These are phyloP conservation scores for Acorus gramineus DNA, from an alignment of 106 monocot genomes.

Conservation along the genomic window DNA sequence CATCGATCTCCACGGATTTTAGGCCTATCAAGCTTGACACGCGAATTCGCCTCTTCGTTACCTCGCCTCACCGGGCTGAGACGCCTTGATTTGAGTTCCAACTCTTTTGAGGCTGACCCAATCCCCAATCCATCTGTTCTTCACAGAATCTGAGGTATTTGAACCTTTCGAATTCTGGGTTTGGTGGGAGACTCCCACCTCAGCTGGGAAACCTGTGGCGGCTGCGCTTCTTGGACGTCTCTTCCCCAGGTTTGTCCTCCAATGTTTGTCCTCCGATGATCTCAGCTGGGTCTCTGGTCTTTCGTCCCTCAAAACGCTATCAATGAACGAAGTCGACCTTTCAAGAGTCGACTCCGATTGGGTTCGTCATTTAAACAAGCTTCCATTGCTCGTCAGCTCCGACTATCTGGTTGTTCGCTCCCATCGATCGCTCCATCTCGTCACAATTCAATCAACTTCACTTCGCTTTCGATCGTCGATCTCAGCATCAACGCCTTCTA, in stretches of 20 bases:
- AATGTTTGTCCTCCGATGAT: background rate
- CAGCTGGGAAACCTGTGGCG: conserved; percentile 16
- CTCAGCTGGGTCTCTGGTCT: conserved; percentile 17
- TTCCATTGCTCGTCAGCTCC: conserved; percentile 5
- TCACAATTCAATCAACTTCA: conserved; percentile 2
- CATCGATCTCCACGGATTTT: conserved; percentile 23
- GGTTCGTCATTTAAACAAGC: background rate
- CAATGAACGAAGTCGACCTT: conserved; percentile 5
- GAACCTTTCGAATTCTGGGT: conserved; percentile 15
- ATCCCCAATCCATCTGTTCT: conserved; percentile 32
- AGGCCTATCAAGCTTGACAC: conserved; percentile 7
- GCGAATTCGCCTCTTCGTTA: conserved; percentile 21
- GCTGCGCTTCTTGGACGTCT: conserved; percentile 18
- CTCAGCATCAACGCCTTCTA: conserved; percentile 8
- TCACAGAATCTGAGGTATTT: conserved; percentile 12
- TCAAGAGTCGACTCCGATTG: background rate
- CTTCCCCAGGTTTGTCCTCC: background rate
- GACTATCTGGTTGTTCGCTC: background rate
- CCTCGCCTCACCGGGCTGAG: conserved; percentile 11
- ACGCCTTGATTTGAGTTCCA: conserved; percentile 32
- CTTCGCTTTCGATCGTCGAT: conserved; percentile 8
- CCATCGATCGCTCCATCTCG: background rate
- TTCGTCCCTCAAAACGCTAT: conserved; percentile 9
- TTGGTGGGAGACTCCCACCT: conserved; percentile 13
- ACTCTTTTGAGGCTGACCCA: conserved; percentile 15